Evolutionary conservation across 495 filamentous ascomycete genomes (phyloP).

Genomic region (Podospora sp.): DNA sequence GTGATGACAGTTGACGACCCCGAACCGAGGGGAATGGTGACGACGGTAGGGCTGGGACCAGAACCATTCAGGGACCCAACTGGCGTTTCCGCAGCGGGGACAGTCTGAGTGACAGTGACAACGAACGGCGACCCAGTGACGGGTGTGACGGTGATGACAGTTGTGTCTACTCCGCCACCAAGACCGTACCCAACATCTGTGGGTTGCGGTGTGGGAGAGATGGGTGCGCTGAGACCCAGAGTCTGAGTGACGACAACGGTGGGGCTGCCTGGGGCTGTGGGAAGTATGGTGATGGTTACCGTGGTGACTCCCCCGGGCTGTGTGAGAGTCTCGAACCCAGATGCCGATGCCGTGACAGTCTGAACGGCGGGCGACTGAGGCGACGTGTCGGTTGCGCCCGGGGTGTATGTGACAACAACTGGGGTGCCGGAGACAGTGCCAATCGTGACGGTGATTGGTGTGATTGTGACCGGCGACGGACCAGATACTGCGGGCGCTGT

Average conservation of each 20-base stretch:
- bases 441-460: slow-evolving; percentile 19
- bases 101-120: slow-evolving; percentile 17
- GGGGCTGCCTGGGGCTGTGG: neutral
- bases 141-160: slow-evolving; percentile 24
- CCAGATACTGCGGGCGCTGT: neutral
- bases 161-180: neutral
- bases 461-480: neutral
- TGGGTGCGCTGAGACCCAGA: neutral
- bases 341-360: neutral
- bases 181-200: neutral
- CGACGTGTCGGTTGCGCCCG: neutral
- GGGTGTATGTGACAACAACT: slow-evolving; percentile 23
- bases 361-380: neutral
- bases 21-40: slow-evolving; percentile 9
- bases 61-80: slow-evolving; percentile 6
- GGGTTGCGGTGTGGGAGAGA: neutral
- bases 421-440: slow-evolving; percentile 15
- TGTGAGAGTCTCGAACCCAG: neutral
- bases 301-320: neutral
- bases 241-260: neutral
- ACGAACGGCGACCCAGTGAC: slow-evolving; percentile 20
- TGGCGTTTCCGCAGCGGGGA: neutral
- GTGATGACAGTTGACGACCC: slow-evolving; percentile 14
- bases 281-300: neutral
- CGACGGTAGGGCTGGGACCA: slow-evolving; percentile 1